These are phyloP conservation scores for Coelastrella sp. DNA, from an alignment of 139 green algal genomes.

Conservation along the genomic window DNA sequence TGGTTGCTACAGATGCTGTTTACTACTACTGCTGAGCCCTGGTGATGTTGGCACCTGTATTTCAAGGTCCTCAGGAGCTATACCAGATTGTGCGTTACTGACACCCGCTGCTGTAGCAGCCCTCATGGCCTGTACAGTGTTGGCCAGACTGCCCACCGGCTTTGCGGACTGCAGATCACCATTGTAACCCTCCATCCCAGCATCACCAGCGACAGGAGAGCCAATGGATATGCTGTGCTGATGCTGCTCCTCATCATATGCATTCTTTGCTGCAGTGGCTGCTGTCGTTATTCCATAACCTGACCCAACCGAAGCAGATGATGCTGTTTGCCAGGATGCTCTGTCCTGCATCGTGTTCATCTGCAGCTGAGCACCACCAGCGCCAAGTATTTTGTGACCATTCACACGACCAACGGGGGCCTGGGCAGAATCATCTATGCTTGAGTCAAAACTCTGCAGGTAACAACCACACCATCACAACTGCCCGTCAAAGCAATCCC, in stretches of 20 bases:
- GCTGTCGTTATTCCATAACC: not conserved
- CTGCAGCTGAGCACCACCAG: not conserved
- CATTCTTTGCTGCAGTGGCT: not conserved
- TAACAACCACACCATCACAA: not conserved
- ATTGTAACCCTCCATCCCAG: not conserved
- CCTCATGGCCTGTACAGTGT: not conserved
- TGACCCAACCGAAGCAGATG: not conserved
- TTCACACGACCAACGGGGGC: not conserved
- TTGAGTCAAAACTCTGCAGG: not conserved
- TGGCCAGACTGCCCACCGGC: not conserved
- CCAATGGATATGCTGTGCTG: not conserved
- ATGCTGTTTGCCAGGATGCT: not conserved
- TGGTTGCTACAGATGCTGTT: not conserved
- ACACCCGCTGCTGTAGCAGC: not conserved
- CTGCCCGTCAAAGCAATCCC: not conserved
- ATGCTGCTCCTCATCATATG: not conserved
- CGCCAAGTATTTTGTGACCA: not conserved
- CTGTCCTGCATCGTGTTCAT: not conserved
- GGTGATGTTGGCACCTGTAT: not conserved
- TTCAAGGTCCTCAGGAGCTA: too few species aligned
- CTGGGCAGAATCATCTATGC: not conserved
- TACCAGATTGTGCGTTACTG: not conserved
- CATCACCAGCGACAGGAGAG: not conserved
- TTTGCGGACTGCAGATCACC: not conserved
- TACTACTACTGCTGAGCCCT: not conserved